phyloP scores from a whole-genome alignment of 768 basidiomycete genomes.

The Fibroporia radiculosa region DNA sequence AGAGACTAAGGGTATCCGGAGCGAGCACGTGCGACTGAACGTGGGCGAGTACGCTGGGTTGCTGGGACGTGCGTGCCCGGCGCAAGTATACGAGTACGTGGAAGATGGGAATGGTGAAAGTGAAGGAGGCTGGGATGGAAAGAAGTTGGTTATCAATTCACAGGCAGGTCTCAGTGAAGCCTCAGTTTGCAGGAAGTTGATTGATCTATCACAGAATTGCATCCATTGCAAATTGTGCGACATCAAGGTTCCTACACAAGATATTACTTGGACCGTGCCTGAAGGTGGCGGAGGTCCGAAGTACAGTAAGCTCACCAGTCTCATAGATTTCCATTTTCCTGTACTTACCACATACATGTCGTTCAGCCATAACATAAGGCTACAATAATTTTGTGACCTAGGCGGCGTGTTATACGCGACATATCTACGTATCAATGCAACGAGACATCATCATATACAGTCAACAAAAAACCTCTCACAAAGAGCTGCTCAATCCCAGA shows the following conservation, averaged over 20 bases:
- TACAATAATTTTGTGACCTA: too few relatives aligned
- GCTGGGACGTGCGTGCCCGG: constrained; percentile 87
- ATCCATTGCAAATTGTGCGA: constrained; percentile 95
- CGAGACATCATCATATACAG: background rate
- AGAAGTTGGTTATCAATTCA: constrained; percentile 92
- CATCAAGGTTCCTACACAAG: constrained; percentile 93
- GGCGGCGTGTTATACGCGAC: too few relatives aligned
- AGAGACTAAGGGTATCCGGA: constrained; percentile 38
- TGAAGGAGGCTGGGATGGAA: constrained; percentile 61
- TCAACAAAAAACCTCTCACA: too few relatives aligned
- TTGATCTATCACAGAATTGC: constrained; percentile 55
- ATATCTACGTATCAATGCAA: too few relatives aligned
- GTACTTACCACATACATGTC: background rate
- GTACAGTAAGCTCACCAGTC: constrained; percentile 54
- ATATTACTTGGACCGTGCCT: constrained; percentile 95
- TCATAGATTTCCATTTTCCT: background rate
- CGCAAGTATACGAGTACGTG: constrained; percentile 95
- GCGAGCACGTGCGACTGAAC: constrained; percentile 69
- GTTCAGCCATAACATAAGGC: background rate
- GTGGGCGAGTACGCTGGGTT: constrained; percentile 77
- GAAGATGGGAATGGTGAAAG: constrained; percentile 38
- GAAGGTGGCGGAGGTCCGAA: constrained; percentile 97
- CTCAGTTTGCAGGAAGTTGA: constrained; percentile 8
- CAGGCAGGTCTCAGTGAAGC: constrained; percentile 39
- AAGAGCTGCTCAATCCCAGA: too few relatives aligned